Evolutionary conservation across 768 basidiomycete species (phyloP).

Genomic region (Suillus decipiens): DNA sequence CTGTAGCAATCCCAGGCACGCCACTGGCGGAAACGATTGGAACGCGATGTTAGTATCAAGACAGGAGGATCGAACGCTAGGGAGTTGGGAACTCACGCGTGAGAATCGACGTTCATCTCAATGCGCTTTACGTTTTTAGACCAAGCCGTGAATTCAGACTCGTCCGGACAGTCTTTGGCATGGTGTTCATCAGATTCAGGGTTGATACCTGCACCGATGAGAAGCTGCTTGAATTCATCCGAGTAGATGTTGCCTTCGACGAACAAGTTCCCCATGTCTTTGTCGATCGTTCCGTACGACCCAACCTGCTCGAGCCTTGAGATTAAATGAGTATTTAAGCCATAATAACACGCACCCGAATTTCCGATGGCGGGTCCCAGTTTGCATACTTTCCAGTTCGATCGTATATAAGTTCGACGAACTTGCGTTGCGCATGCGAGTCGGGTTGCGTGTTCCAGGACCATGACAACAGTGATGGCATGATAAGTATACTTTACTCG

Average conservation of each 20-base stretch:
- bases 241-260: constrained; percentile 21
- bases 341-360: constrained; percentile 16
- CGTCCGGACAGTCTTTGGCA: constrained; percentile 11
- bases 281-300: constrained; percentile 29
- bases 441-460: not conserved
- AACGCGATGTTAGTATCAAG: not conserved
- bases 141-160: constrained; percentile 15
- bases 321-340: not conserved
- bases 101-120: constrained; percentile 12
- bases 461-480: not conserved
- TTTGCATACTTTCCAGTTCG: too few species aligned
- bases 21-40: not conserved
- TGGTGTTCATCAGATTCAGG: constrained; percentile 11
- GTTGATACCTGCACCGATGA: not conserved
- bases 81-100: constrained; percentile 17
- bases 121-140: constrained; percentile 13
- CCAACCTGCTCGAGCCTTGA: constrained; percentile 15
- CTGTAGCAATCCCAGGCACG: constrained; percentile 19
- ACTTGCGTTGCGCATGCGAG: constrained; percentile 21
- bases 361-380: constrained; percentile 28
- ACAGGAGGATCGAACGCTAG: not conserved
- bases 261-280: constrained; percentile 22
- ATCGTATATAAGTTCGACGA: too few species aligned
- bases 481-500: too few species aligned
- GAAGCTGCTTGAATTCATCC: not conserved